Evolutionary conservation across 495 filamentous ascomycete species (phyloP).

Genomic region (Pyronema omphalodes): DNA sequence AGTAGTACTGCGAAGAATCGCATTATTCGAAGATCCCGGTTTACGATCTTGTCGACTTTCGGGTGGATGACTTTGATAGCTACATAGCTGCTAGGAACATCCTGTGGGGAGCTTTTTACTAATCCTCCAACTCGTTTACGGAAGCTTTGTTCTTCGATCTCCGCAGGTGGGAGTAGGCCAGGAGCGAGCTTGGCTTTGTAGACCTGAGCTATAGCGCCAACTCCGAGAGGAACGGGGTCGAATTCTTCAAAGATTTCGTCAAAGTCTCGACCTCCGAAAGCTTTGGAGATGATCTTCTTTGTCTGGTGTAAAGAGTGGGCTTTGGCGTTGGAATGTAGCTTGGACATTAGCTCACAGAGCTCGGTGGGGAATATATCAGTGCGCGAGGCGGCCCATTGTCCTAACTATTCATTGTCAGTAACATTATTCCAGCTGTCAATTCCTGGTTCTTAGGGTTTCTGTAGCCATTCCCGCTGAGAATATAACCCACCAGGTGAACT

Average conservation of each 20-base stretch:
- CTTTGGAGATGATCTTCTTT: conserved; percentile 54
- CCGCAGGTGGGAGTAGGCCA: conserved; percentile 41
- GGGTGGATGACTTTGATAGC: conserved; percentile 95
- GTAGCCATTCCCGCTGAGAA: too few species aligned
- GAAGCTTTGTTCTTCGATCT: conserved; percentile 34
- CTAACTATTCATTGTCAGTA: conserved; percentile 39
- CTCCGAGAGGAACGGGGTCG: conserved; percentile 71
- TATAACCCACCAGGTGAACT: not conserved
- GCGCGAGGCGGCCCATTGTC: conserved; percentile 96
- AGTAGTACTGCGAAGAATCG: conserved; percentile 70
- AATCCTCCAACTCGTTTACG: conserved; percentile 67
- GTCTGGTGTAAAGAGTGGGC: conserved; percentile 73
- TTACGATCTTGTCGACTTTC: conserved; percentile 68
- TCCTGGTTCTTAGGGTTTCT: too few species aligned
- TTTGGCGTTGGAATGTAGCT: conserved; percentile 82
- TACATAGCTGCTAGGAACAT: conserved; percentile 76
- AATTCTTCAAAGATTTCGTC: conserved; percentile 97
- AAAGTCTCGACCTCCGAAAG: conserved; percentile 63
- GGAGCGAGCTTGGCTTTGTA: conserved; percentile 88
- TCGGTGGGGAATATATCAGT: conserved; percentile 94
- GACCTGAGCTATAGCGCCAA: conserved; percentile 94
- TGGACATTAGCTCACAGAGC: conserved; percentile 84
- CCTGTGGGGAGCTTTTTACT: conserved; percentile 61
- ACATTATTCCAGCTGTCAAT: conserved; percentile 1
- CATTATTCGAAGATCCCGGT: conserved; percentile 86